phyloP scores from a whole-genome alignment of 345 rosid species.

The Hibiscus trionum region DNA sequence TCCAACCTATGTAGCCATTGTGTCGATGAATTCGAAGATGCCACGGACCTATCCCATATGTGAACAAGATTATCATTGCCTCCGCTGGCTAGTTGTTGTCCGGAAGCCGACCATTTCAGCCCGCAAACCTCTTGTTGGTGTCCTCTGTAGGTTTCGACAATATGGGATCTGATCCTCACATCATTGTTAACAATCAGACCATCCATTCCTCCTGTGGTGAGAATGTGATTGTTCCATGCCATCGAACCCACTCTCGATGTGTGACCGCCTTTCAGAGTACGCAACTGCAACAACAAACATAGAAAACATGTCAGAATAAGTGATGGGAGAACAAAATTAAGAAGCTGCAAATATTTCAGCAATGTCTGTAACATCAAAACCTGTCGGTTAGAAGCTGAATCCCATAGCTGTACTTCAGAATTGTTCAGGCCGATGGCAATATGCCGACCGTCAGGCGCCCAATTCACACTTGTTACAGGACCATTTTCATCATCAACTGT shows the following conservation, averaged over 20 bases:
- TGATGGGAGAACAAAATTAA: background rate
- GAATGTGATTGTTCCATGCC: slow-evolving; percentile 47
- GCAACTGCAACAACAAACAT: slow-evolving; percentile 5
- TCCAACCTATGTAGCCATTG: slow-evolving; percentile 47
- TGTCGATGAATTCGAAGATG: slow-evolving; percentile 31
- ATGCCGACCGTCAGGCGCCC: slow-evolving; percentile 44
- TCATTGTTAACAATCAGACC: slow-evolving; percentile 38
- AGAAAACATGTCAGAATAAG: background rate
- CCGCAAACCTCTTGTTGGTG: slow-evolving; percentile 48
- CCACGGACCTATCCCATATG: slow-evolving; percentile 43
- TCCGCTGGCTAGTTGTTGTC: slow-evolving; percentile 48
- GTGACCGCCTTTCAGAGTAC: slow-evolving; percentile 39
- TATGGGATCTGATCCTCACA: slow-evolving; percentile 34
- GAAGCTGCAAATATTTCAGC: background rate
- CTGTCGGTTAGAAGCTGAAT: slow-evolving; percentile 27
- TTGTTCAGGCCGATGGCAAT: slow-evolving; percentile 45
- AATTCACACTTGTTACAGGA: slow-evolving; percentile 47
- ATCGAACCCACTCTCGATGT: slow-evolving; percentile 31
- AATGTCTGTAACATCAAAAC: background rate
- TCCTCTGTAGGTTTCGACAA: slow-evolving; percentile 40
- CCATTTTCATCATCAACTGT: slow-evolving; percentile 35
- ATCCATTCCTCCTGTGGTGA: slow-evolving; percentile 48
- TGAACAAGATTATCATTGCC: slow-evolving; percentile 40
- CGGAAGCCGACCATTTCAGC: slow-evolving; percentile 47
- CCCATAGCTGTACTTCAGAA: slow-evolving; percentile 48